phyloP scores from a whole-genome alignment of 805 yeast species.

The Spathaspora passalidarum region DNA sequence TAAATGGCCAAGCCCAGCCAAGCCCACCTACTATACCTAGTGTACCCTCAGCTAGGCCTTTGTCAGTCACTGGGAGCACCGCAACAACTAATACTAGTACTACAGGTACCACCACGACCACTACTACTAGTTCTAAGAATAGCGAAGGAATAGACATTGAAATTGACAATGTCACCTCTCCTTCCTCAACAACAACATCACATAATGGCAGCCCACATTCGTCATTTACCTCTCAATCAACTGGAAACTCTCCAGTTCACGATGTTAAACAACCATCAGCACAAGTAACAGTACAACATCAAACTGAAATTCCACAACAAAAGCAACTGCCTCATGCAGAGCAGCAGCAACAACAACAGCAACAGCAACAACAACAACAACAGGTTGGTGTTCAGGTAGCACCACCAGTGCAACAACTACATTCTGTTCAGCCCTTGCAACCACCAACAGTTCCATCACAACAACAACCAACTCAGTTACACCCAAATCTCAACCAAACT shows the following conservation, averaged over 20 bases:
- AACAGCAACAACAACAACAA: slow-evolving; percentile 1
- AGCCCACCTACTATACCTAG: background rate
- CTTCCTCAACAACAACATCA: slow-evolving; percentile 11
- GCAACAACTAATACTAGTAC: slow-evolving; percentile 3
- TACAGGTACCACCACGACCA: background rate
- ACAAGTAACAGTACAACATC: background rate
- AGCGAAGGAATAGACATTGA: slow-evolving; percentile 20
- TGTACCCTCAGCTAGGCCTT: slow-evolving; percentile 1
- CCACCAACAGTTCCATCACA: slow-evolving; percentile 1
- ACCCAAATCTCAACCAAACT: slow-evolving; percentile 6
- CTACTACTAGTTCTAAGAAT: background rate
- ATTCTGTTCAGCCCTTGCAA: background rate
- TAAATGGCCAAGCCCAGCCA: background rate
- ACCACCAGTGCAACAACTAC: background rate
- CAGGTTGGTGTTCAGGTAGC: too few species aligned
- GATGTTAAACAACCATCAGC: slow-evolving; percentile 8
- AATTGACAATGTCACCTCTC: slow-evolving; percentile 23
- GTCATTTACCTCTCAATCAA: slow-evolving; percentile 35
- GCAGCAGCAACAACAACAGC: slow-evolving; percentile 1
- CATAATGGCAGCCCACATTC: slow-evolving; percentile 32
- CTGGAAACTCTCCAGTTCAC: slow-evolving; percentile 33
- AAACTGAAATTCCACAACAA: background rate
- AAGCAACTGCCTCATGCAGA: background rate
- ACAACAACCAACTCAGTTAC: slow-evolving; percentile 4
- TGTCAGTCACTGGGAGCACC: background rate